These are phyloP conservation scores for Desmodesmus armatus DNA, from an alignment of 139 green algal species.

Conservation along the genomic window DNA sequence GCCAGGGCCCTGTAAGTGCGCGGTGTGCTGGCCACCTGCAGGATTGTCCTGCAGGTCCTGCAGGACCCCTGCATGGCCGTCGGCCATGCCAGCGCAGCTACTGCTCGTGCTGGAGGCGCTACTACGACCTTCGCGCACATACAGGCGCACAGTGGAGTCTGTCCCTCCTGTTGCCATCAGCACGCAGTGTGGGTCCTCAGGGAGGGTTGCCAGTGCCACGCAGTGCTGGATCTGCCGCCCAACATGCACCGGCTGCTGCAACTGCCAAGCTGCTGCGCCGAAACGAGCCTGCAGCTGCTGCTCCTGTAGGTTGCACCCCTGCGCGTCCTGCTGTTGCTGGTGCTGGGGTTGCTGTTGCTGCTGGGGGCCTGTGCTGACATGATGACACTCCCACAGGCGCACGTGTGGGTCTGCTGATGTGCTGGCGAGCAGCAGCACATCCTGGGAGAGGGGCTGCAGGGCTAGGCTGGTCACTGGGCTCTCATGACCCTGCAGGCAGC, in stretches of 20 bases:
- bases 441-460: slow-evolving; percentile 38
- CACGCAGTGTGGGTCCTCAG: slow-evolving; percentile 49
- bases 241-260: slow-evolving; percentile 52
- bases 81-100: too few species aligned
- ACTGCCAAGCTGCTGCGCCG: slow-evolving; percentile 50
- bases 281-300: not conserved
- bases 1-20: not conserved
- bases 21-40: not conserved
- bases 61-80: slow-evolving; percentile 5
- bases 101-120: too few species aligned
- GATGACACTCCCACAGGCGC: slow-evolving; percentile 62
- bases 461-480: slow-evolving; percentile 68
- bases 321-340: not conserved
- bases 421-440: slow-evolving; percentile 62
- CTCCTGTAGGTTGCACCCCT: not conserved
- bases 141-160: slow-evolving; percentile 73
- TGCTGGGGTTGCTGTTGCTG: slow-evolving; percentile 5
- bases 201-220: slow-evolving; percentile 28
- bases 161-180: slow-evolving; percentile 84
- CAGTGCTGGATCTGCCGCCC: slow-evolving; percentile 74
- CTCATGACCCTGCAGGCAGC: slow-evolving; percentile 57
- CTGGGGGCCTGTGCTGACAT: slow-evolving; percentile 10
- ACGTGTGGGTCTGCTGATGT: slow-evolving; percentile 62
- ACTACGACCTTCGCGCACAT: too few species aligned
- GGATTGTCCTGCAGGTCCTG: not conserved